These are phyloP conservation scores for Coemansia sp. DNA, from an alignment of 192 early-diverging fungal genomes.

Conservation along the genomic window DNA sequence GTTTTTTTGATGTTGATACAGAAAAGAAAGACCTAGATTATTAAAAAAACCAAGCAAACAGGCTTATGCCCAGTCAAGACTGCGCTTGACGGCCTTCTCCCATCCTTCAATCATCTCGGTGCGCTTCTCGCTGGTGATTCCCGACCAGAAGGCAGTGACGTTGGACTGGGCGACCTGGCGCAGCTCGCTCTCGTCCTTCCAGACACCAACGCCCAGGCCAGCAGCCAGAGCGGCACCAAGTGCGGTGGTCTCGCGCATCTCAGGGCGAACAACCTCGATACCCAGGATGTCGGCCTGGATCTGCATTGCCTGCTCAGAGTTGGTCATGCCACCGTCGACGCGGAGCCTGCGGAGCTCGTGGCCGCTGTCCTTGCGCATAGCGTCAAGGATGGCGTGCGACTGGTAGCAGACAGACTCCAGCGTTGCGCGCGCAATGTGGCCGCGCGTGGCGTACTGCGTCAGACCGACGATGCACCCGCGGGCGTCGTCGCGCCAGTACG, in stretches of 20 bases:
- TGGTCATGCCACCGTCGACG: slow-evolving; percentile 94
- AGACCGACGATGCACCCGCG: slow-evolving; percentile 83
- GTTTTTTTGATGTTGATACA: not conserved
- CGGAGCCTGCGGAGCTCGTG: slow-evolving; percentile 68
- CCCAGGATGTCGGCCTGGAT: slow-evolving; percentile 83
- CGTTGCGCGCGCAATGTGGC: slow-evolving; percentile 84
- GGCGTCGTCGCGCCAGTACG: slow-evolving; percentile 92
- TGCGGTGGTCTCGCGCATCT: slow-evolving; percentile 90
- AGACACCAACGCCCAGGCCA: slow-evolving; percentile 71
- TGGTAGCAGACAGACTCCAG: slow-evolving; percentile 92
- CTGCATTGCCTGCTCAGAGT: slow-evolving; percentile 90
- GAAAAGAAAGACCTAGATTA: not conserved
- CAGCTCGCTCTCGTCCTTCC: slow-evolving; percentile 59
- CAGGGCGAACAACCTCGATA: slow-evolving; percentile 77
- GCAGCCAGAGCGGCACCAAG: slow-evolving; percentile 91
- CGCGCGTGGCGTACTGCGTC: slow-evolving; percentile 83
- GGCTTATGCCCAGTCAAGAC: slow-evolving; percentile 61
- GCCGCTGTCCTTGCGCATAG: slow-evolving; percentile 82
- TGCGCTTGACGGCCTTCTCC: slow-evolving; percentile 75
- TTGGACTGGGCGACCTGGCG: slow-evolving; percentile 57
- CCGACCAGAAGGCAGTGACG: slow-evolving; percentile 52
- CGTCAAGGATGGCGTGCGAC: slow-evolving; percentile 81
- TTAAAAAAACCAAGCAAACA: slow-evolving; percentile 4
- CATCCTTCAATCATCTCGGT: slow-evolving; percentile 63
- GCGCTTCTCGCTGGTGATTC: slow-evolving; percentile 59